A percentile compares a stretch with the other conserved stretches of the same genome.
phyloP scores from a whole-genome alignment of 2,329 filamentous ascomycete species.

The Dactylellina cionopaga region DNA sequence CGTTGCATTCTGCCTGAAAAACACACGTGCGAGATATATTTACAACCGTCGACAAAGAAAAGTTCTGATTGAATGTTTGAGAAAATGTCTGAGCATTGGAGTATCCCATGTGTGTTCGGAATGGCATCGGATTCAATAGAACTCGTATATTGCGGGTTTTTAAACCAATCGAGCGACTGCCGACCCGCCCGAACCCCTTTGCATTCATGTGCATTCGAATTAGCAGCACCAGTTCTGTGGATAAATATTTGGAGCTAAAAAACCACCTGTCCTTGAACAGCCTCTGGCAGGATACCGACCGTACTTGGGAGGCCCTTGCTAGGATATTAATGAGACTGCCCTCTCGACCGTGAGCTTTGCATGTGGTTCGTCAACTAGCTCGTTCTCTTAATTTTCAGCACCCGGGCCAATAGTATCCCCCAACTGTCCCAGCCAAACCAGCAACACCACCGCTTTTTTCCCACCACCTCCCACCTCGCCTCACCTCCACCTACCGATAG shows the following conservation, averaged over 20 bases:
- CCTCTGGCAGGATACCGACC: neutral
- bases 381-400: neutral
- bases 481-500: neutral
- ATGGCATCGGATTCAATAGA: too few relatives aligned
- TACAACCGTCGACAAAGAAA: neutral
- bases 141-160: too few relatives aligned
- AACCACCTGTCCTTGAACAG: neutral
- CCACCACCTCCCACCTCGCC: neutral
- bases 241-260: too few relatives aligned
- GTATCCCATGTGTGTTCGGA: too few relatives aligned
- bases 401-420: slow-evolving; percentile 11
- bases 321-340: neutral
- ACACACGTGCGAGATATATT: slow-evolving; percentile 29
- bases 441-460: slow-evolving; percentile 44
- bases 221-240: too few relatives aligned
- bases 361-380: neutral
- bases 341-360: neutral
- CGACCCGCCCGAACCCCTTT: neutral
- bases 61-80: too few relatives aligned
- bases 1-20: slow-evolving; percentile 21
- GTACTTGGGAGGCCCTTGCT: neutral
- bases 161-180: neutral
- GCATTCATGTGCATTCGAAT: neutral
- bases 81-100: too few relatives aligned
- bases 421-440: slow-evolving; percentile 15